Conservation (phyloP, 129 eudicot genomes). For the Kitagawia praeruptora region DNA sequence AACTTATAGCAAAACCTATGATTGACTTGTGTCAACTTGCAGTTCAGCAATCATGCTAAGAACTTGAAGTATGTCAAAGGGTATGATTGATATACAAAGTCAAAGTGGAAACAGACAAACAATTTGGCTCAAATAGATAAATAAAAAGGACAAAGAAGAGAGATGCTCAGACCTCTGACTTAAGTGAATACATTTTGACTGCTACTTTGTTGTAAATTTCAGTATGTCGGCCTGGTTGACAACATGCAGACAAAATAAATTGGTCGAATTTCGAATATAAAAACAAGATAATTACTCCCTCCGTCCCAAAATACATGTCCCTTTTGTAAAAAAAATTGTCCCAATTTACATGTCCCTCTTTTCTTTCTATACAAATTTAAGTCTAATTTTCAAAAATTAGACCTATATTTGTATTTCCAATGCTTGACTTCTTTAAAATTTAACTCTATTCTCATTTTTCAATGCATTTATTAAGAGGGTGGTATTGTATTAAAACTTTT, state of each 20-base stretch:
- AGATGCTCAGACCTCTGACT: neutral
- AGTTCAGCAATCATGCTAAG: neutral
- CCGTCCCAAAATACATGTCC: too few species aligned
- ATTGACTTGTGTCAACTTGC: constrained; percentile 1
- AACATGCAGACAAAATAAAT: neutral
- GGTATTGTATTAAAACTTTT: too few species aligned
- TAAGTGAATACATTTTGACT: neutral
- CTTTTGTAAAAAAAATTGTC: too few species aligned
- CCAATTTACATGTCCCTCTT: too few species aligned
- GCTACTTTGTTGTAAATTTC: neutral
- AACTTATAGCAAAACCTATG: neutral
- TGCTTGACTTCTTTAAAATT: too few species aligned
- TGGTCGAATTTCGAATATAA: neutral
- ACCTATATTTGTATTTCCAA: too few species aligned
- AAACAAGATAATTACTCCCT: neutral
- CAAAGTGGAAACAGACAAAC: neutral
- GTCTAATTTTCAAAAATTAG: too few species aligned
- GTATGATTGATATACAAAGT: neutral
- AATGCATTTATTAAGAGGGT: too few species aligned
- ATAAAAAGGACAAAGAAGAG: neutral
- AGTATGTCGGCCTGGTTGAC: neutral
- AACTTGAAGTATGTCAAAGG: too few species aligned
- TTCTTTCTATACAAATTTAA: too few species aligned
- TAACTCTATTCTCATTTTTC: too few species aligned
- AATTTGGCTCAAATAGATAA: neutral